phyloP scores from a whole-genome alignment of 768 basidiomycete genomes.

The Boletus reticuloceps region DNA sequence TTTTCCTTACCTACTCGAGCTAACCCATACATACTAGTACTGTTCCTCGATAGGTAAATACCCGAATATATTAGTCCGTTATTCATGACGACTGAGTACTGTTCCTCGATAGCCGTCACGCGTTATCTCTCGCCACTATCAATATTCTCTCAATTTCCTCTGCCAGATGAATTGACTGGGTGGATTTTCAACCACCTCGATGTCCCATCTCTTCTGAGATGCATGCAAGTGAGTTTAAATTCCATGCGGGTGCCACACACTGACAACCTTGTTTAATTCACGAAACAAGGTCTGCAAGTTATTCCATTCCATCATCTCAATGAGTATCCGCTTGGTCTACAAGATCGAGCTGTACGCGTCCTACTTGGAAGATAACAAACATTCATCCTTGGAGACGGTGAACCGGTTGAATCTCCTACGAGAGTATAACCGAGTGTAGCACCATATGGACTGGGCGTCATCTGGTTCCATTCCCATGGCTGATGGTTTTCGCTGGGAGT shows the following conservation, averaged over 20 bases:
- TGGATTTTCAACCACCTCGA: slow-evolving; percentile 29
- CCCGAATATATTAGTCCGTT: too few relatives aligned
- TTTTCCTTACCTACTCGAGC: too few relatives aligned
- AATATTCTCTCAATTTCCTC: too few relatives aligned
- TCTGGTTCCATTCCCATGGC: slow-evolving; percentile 10
- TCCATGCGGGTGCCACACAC: too few relatives aligned
- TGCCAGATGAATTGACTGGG: slow-evolving; percentile 31
- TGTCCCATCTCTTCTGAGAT: slow-evolving; percentile 22
- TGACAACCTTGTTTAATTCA: too few relatives aligned
- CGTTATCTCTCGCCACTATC: too few relatives aligned
- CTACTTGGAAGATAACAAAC: slow-evolving; percentile 24
- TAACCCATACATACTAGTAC: too few relatives aligned
- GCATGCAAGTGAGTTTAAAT: slow-evolving; percentile 22
- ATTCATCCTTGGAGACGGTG: slow-evolving; percentile 16
- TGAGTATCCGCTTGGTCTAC: slow-evolving; percentile 27
- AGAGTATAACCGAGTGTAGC: slow-evolving; percentile 30
- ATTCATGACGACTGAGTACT: too few relatives aligned
- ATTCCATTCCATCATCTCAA: slow-evolving; percentile 27
- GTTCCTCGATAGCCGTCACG: too few relatives aligned
- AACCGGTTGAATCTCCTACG: slow-evolving; percentile 25
- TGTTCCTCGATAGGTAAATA: too few relatives aligned
- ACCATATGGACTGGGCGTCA: slow-evolving; percentile 20
- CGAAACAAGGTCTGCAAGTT: slow-evolving; percentile 29
- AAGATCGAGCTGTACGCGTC: slow-evolving; percentile 29
- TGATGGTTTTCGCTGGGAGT: slow-evolving; percentile 30